Conservation (phyloP, 257 asterid genomes). For the Solanum appendiculatum region DNA sequence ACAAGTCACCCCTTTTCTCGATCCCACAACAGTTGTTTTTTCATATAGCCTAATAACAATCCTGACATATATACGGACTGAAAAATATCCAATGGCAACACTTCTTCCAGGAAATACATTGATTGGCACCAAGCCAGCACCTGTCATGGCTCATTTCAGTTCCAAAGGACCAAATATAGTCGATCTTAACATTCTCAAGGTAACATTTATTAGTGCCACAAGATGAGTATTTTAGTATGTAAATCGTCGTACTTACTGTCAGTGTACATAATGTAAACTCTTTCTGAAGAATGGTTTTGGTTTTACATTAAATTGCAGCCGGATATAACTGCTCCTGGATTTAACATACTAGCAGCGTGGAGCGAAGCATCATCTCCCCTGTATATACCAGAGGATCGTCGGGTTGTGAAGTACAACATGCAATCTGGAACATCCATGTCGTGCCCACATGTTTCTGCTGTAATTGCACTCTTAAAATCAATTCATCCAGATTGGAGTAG, state of each 20-base stretch:
- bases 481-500: constrained; percentile 48
- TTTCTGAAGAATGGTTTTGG: background rate
- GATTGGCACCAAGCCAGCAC: constrained; percentile 21
- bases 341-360: constrained; percentile 40
- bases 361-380: constrained; percentile 25
- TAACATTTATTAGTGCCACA: background rate
- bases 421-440: constrained; percentile 47
- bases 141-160: constrained; percentile 30
- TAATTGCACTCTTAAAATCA: constrained; percentile 35
- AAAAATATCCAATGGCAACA: constrained; percentile 9
- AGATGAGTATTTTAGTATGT: background rate
- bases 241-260: background rate
- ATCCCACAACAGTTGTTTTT: constrained; percentile 12
- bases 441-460: constrained; percentile 40
- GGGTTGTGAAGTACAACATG: constrained; percentile 21
- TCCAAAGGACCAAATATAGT: constrained; percentile 22
- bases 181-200: constrained; percentile 39
- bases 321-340: constrained; percentile 33
- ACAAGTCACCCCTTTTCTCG: constrained; percentile 2
- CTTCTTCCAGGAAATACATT: constrained; percentile 13
- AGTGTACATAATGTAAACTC: background rate
- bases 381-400: background rate
- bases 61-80: constrained; percentile 1
- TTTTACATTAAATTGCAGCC: constrained; percentile 7
- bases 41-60: background rate